Base-by-base conservation (phyloP, 2,329 filamentous ascomycete genomes). In the Colletotrichum sp. region DNA sequence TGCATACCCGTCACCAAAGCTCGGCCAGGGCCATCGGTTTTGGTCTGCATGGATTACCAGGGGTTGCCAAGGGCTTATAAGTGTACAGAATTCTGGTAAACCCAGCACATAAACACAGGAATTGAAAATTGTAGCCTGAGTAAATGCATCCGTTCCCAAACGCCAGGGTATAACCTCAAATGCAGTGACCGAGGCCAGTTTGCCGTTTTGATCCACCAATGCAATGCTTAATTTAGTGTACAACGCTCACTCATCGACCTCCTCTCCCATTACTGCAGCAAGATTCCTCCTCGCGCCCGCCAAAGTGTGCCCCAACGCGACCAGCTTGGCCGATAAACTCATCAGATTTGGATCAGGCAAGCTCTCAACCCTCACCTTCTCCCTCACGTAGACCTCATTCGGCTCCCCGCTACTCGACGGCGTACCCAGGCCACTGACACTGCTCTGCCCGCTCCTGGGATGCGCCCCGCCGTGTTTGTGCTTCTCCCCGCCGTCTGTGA, bases 341-440 rank as follows among this genome's bases (percentile, higher is more conserved):
- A 98, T 93, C 78, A 98, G 83, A 79, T 93, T 96, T 2, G 96
- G 96, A 83, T 98, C 96, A 71, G 96, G 95, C 43, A 75, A 36
- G 80, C 92, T 96, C 84, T 98, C 96, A 3, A 98, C 93, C 55
- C 94, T 90, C 6, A 98, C 91, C 86, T 98, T 98, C 83, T 98
- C 96, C 79, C 93, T 92, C 61, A 98, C 96, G 78, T 92, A 93
- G 4, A 98, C 96, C 76, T 97, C 92, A 4, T 84, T 83, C 36
- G 83, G 76, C 43, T 81, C 80, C 18, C 79, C 78, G 21, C 24
- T 71, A 26, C 71, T 76, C 9, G 73, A 75, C 4, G 73, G 73
- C 21, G 70, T 75, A 3, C 70, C 73, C 9, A 75, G 61, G 5
- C 73, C 73, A 15, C 64, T 73, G 8, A 66, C 58, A 10, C 66